Evolutionary conservation across 768 basidiomycete genomes (phyloP), one percentile per base, ranked within the genome.

Genomic region (Naganishia vishniacii): DNA sequence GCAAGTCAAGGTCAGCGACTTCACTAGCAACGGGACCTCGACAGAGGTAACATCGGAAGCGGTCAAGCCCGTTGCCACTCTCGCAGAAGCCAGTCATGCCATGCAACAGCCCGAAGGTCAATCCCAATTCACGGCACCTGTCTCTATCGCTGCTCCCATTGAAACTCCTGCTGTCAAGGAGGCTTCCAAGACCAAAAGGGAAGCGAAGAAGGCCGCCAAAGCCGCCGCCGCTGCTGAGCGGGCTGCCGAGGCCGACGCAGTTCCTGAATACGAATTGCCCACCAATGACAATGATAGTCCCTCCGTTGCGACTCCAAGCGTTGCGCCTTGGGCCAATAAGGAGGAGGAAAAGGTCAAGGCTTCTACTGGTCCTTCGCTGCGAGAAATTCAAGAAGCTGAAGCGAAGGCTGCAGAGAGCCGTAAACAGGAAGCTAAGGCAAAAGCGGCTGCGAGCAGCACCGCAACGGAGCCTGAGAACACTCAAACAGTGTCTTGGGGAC

Each of bases 381-480:
- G 92, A 61, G 91, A 98, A 63, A 99, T 99, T 48, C 95, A 99
- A 75, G 91, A 95, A 69, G 86, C 87, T 2, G 95, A 99, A 77
- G 84, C 83, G 8, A 90, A 84, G 78, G 87, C 86, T 71, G 81
- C 83, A 1, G 91, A 90, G 70, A 73, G 82, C 12, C 83, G 87
- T 45, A 93, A 88, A 74, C 82, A 81, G 25, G 84, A 83, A 20
- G 83, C 85, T 68, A 86, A 88, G 65, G 80, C 82, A n/a, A 66
- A 72, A 51, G 85, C 85, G 45, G 65, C 51, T 11, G 78, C 79
- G 29, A 79, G 80, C 48, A 88, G 87, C 46, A 77, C 76, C 15
- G 70, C 79, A 65, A 78, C 26, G 13, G 51, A 56, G 11, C 45
- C 66, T 9, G 70, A 69, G 4, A 56, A 65, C 8, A 45, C 67